Evolutionary conservation across 257 asterid species (phyloP).

Genomic region (Nicotiana attenuata): DNA sequence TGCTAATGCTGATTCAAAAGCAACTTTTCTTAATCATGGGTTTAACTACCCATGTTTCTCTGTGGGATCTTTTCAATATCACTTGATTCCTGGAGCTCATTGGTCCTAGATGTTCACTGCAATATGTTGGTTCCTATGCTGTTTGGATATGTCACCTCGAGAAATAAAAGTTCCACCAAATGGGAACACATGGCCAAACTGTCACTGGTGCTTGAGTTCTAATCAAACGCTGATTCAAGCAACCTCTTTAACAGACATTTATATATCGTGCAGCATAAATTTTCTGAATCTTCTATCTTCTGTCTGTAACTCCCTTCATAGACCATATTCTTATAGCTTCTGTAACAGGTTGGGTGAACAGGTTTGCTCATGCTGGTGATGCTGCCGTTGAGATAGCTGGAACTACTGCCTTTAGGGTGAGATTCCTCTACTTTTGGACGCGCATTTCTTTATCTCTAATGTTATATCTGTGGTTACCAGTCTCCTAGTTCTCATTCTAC

Average conservation of each 20-base stretch:
- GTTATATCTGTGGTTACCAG: background rate
- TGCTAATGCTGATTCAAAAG: background rate
- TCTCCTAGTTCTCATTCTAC: background rate
- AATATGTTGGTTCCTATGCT: background rate
- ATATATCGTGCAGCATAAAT: background rate
- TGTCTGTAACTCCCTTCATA: background rate
- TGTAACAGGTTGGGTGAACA: conserved; percentile 88
- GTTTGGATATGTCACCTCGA: background rate
- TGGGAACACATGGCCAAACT: background rate
- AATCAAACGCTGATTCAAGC: background rate
- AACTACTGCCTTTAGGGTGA: conserved; percentile 78
- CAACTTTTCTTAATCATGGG: background rate
- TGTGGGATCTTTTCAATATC: background rate
- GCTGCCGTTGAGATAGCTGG: conserved; percentile 92
- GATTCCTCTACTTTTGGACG: conserved; percentile 7
- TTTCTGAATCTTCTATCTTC: background rate
- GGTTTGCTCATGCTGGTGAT: conserved; percentile 94
- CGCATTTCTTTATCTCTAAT: background rate
- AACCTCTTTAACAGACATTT: background rate
- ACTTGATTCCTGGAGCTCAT: background rate
- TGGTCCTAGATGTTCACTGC: background rate
- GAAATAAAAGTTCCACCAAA: background rate
- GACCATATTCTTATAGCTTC: conserved; percentile 16
- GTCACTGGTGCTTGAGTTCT: background rate
- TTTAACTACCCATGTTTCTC: background rate